phyloP scores from a whole-genome alignment of 495 filamentous ascomycete genomes.

The Parathielavia appendiculata region DNA sequence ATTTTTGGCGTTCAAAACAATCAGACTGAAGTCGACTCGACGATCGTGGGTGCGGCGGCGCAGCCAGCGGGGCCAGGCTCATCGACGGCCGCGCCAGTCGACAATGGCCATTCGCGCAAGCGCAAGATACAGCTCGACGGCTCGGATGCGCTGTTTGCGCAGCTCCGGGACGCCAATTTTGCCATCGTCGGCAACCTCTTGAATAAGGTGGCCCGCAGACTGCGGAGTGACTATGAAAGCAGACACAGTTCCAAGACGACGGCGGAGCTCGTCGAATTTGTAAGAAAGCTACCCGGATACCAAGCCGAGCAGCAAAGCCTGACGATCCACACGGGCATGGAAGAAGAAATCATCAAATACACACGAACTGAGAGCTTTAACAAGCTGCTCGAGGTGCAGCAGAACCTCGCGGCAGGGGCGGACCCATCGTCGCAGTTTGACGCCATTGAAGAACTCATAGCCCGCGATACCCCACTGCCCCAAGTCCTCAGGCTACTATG shows the following conservation, averaged over 20 bases:
- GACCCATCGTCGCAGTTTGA: slow-evolving; percentile 87
- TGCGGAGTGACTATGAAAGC: slow-evolving; percentile 81
- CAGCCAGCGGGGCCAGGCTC: slow-evolving; percentile 53
- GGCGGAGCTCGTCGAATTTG: slow-evolving; percentile 86
- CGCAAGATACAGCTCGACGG: slow-evolving; percentile 87
- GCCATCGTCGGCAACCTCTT: slow-evolving; percentile 83
- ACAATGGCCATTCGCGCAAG: slow-evolving; percentile 52
- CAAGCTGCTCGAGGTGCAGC: slow-evolving; percentile 85
- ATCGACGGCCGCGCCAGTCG: slow-evolving; percentile 31
- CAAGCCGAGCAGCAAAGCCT: slow-evolving; percentile 91
- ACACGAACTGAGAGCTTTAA: slow-evolving; percentile 85
- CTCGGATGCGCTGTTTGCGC: slow-evolving; percentile 82
- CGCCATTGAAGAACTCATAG: slow-evolving; percentile 86
- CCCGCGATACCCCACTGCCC: slow-evolving; percentile 70
- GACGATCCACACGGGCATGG: slow-evolving; percentile 83
- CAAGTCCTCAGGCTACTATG: slow-evolving; percentile 81
- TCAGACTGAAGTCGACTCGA: slow-evolving; percentile 88
- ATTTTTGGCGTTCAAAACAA: slow-evolving; percentile 83
- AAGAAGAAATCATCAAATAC: slow-evolving; percentile 90
- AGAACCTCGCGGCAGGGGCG: slow-evolving; percentile 86
- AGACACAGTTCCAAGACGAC: slow-evolving; percentile 85
- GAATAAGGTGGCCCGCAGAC: slow-evolving; percentile 83
- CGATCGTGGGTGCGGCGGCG: slow-evolving; percentile 71
- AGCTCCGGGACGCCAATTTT: slow-evolving; percentile 89
- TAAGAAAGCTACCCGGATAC: slow-evolving; percentile 82